A percentile compares a stretch with the other conserved stretches of the same genome.
Evolutionary conservation across 176 grass and related monocot species (phyloP).

Genomic region (Lolium rigidum): DNA sequence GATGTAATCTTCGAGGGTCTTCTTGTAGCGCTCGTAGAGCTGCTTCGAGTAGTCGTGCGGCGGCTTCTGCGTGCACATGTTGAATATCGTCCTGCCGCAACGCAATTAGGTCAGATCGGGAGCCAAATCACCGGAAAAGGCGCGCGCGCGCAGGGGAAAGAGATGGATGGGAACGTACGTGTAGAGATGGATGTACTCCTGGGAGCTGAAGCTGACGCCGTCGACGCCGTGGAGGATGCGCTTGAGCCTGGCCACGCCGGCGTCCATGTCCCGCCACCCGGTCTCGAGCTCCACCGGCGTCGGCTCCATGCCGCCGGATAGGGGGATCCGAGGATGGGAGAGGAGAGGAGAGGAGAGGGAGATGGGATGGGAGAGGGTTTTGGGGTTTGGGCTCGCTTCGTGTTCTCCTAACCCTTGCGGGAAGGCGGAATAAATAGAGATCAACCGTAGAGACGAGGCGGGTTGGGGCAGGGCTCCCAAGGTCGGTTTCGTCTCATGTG

Average conservation of each 20-base stretch:
- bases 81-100: conserved; percentile 68
- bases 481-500: not conserved
- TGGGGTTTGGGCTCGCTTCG: not conserved
- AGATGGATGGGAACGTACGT: conserved; percentile 51
- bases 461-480: not conserved
- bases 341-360: not conserved
- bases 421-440: not conserved
- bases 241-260: conserved; percentile 55
- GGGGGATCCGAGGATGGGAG: not conserved
- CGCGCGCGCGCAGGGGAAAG: too few species aligned
- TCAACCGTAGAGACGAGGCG: not conserved
- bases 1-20: conserved; percentile 54
- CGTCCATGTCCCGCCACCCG: not conserved
- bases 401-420: not conserved
- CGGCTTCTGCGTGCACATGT: conserved; percentile 90
- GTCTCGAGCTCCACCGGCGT: not conserved
- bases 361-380: not conserved
- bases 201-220: conserved; percentile 44
- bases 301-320: conserved; percentile 9
- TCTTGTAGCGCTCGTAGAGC: conserved; percentile 57
- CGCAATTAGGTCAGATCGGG: not conserved
- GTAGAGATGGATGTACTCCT: conserved; percentile 75
- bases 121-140: not conserved
- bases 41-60: conserved; percentile 79
- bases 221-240: conserved; percentile 50